phyloP scores from a whole-genome alignment of 805 yeast genomes.

The Tetrapisispora phaffii region DNA sequence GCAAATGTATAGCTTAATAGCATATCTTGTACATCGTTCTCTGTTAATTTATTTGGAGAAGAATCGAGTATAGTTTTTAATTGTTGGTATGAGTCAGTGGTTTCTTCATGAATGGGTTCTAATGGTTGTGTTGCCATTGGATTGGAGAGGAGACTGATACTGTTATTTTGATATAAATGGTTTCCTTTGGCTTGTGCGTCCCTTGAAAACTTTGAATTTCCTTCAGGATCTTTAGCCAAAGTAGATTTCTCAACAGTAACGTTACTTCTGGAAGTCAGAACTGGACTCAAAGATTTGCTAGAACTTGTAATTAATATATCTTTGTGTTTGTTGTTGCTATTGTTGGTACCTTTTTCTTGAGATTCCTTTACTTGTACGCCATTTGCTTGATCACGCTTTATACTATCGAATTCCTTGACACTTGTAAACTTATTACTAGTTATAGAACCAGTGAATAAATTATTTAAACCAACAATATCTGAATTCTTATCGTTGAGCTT shows the following conservation, averaged over 20 bases:
- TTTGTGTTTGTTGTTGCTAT: neutral
- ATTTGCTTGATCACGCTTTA: neutral
- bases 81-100: conserved; percentile 5
- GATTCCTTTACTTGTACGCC: neutral
- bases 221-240: neutral
- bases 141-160: neutral
- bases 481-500: conserved; percentile 1
- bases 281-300: neutral
- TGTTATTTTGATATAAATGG: neutral
- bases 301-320: neutral
- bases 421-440: conserved; percentile 3
- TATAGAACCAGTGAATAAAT: neutral
- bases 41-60: conserved; percentile 6
- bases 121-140: neutral
- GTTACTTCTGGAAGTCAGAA: neutral
- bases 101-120: conserved; percentile 11
- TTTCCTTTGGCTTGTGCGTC: neutral
- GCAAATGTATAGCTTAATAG: conserved; percentile 6
- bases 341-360: neutral
- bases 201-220: neutral
- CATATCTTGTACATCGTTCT: conserved; percentile 10
- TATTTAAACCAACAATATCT: neutral
- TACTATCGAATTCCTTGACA: conserved; percentile 4
- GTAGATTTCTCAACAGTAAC: neutral
- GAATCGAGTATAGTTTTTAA: conserved; percentile 5